Evolutionary conservation across 2,329 filamentous ascomycete species (phyloP), one percentile per base, ranked within the genome.

Genomic region (Fusarium newnesense): DNA sequence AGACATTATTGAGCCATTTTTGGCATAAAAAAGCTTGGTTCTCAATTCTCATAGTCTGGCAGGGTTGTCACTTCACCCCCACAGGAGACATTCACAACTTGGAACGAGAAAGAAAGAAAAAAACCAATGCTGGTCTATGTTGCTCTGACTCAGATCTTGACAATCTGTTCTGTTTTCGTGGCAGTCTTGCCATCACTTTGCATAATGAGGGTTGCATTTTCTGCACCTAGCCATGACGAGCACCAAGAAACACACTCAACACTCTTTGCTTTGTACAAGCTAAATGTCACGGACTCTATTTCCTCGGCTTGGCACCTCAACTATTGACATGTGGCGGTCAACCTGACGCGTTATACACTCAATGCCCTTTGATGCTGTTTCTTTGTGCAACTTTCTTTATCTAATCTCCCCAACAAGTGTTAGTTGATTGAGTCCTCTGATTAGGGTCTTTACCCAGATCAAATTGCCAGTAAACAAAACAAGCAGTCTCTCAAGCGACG

Each of bases 1-100:
- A 60, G 52, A 65, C 59, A 65, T 19, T 60, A 28, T 59, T 64
- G 67, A 71, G 70, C 57, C 43, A 59, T 60, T 71, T 72, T 69
- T 72, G 49, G 71, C 58, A 59, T 58, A 32, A 47, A 72, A 72
- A 72, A 73, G 68, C 72, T 73, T 74, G 68, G 72, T 58, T 57
- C 58, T 63, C 21, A 26, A 72, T 49, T 56, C 36, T 53, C 46
- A 30, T 32, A 36, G 49, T 34, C 56, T 68, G 44, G 32, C 30
- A 72, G 36, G 70, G 62, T 61, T 62, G 37, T 69, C 37, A 74
- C 44, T 58, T 58, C 40, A 52, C 60, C 57, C 43, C 65, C 69
- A 66, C 64, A n/a, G 16, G 43, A 42, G 32, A 60, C 43, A 26
- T 40, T 30, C 32, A 67, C 53, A 62, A 46, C 43, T 67, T 39